Evolutionary conservation across 148 eudicot genomes (phyloP).

Genomic region (Camellia lanceoleosa): DNA sequence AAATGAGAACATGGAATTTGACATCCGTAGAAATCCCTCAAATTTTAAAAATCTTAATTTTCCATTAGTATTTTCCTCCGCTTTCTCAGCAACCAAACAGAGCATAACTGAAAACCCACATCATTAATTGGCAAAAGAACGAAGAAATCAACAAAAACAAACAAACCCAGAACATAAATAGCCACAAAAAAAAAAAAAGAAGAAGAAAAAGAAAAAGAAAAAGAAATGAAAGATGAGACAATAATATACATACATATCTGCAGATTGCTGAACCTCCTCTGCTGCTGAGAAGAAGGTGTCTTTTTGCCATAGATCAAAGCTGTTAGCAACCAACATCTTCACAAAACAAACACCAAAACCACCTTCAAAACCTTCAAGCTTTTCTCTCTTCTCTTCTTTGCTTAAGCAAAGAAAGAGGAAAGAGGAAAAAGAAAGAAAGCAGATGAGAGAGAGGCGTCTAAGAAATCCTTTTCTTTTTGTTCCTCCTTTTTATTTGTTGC

Average conservation of each 20-base stretch:
- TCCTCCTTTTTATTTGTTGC: background rate
- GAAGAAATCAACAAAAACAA: background rate
- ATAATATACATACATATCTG: conserved; percentile 67
- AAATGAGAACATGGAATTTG: background rate
- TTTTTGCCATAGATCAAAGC: conserved; percentile 93
- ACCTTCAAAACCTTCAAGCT: conserved; percentile 6
- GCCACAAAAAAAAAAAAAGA: background rate
- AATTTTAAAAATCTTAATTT: background rate
- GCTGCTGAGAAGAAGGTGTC: conserved; percentile 88
- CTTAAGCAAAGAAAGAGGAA: conserved; percentile 18
- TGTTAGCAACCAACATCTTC: conserved; percentile 80
- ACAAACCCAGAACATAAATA: background rate
- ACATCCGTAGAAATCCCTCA: background rate
- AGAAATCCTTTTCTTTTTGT: conserved; percentile 10
- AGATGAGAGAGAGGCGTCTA: conserved; percentile 16
- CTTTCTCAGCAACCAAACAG: background rate
- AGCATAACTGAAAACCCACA: background rate
- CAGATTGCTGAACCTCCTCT: conserved; percentile 88
- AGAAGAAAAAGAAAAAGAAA: background rate
- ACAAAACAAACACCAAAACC: background rate
- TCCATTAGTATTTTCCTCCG: background rate
- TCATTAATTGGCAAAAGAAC: background rate
- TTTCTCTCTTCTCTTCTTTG: conserved; percentile 33
- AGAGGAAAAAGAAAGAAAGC: conserved; percentile 27
- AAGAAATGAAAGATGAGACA: background rate